Evolutionary conservation across 257 asterid species (phyloP).

Genomic region (Henckelia pumila): DNA sequence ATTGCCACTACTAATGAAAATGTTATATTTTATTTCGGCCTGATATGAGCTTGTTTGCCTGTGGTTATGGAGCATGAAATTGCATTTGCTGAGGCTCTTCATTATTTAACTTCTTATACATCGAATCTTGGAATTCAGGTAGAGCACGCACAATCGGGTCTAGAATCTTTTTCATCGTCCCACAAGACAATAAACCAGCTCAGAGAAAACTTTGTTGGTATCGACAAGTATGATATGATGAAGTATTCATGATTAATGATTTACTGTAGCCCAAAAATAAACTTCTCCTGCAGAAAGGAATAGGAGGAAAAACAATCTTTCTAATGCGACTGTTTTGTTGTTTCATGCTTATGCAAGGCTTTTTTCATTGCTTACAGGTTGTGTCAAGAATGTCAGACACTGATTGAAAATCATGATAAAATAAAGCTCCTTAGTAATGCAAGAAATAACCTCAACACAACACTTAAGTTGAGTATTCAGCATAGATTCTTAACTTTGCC

Average conservation of each 20-base stretch:
- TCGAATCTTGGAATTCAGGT: constrained; percentile 50
- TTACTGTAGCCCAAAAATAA: background rate
- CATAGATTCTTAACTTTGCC: background rate
- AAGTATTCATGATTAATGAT: constrained; percentile 22
- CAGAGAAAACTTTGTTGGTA: constrained; percentile 75
- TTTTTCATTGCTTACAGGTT: constrained; percentile 49
- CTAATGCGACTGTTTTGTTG: no score
- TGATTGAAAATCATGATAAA: constrained; percentile 96
- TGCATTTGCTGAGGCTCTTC: constrained; percentile 18
- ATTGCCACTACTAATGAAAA: background rate
- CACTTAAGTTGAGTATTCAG: constrained; percentile 63
- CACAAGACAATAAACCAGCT: constrained; percentile 72
- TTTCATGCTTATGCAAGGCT: constrained; percentile 29
- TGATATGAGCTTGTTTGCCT: background rate
- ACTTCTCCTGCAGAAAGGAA: background rate
- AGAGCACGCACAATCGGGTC: constrained; percentile 96
- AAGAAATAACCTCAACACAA: constrained; percentile 89
- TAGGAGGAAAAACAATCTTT: no score
- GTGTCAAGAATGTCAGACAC: constrained; percentile 92
- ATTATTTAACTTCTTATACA: constrained; percentile 15
- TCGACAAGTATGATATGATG: constrained; percentile 68
- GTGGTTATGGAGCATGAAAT: constrained; percentile 10
- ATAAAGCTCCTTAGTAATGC: constrained; percentile 96
- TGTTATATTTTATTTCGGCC: background rate
- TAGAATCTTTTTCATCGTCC: constrained; percentile 72